A percentile compares a stretch with the other conserved stretches of the same genome.
These are phyloP conservation scores for Glebionis coronaria DNA, from an alignment of 129 eudicot genomes.

Conservation along the genomic window DNA sequence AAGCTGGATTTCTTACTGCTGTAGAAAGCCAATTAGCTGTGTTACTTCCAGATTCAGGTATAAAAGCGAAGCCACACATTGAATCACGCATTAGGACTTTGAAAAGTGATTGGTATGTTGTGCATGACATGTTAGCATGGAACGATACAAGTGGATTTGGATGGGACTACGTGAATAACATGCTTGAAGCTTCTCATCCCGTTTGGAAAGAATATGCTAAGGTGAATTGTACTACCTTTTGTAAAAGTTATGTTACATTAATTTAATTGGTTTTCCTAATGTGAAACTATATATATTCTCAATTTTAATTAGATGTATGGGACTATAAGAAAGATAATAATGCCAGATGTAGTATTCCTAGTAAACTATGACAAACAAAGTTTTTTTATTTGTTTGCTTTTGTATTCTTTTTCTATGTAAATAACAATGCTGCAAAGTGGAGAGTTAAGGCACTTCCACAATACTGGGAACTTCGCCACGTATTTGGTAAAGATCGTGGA, in stretches of 20 bases:
- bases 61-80: slow-evolving; percentile 1
- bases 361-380: too few species aligned
- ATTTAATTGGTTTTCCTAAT: not conserved
- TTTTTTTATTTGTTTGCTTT: too few species aligned
- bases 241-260: not conserved
- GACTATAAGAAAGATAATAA: too few species aligned
- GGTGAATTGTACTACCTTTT: not conserved
- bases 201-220: slow-evolving; percentile 5
- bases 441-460: not conserved
- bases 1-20: not conserved
- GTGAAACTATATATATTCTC: too few species aligned
- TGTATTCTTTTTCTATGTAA: not conserved
- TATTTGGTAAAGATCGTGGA: not conserved
- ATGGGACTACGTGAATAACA: not conserved
- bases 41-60: not conserved
- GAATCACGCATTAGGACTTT: slow-evolving; percentile 4
- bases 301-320: too few species aligned
- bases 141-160: slow-evolving; percentile 4
- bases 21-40: not conserved
- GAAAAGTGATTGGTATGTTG: not conserved
- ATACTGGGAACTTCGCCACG: not conserved
- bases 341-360: too few species aligned
- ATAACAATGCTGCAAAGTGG: not conserved
- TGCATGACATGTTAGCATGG: slow-evolving; percentile 9
- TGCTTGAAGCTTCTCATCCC: not conserved